These are phyloP conservation scores for Nymphaea thermarum DNA, from an alignment of 164 flowering plant species.

Conservation along the genomic window DNA sequence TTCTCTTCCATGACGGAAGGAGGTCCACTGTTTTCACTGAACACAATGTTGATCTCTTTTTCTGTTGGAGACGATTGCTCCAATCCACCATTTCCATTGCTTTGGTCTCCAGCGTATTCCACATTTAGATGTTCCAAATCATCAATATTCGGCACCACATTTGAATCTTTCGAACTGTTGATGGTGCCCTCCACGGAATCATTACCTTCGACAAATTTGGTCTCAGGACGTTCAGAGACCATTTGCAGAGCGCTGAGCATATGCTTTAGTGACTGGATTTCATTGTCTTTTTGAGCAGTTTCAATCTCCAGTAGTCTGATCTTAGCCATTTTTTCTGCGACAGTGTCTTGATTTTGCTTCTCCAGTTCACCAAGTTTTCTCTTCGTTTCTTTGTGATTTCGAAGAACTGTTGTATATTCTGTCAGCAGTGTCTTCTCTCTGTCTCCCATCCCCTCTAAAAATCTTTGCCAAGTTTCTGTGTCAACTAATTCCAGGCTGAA, in stretches of 20 bases:
- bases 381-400: slow-evolving; percentile 43
- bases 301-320: slow-evolving; percentile 20
- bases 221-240: background rate
- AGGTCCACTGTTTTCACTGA: slow-evolving; percentile 7
- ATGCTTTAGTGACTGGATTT: slow-evolving; percentile 31
- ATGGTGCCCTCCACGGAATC: background rate
- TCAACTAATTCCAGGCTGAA: background rate
- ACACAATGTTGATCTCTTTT: slow-evolving; percentile 11
- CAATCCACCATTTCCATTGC: background rate
- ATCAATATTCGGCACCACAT: background rate
- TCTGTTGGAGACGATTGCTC: background rate
- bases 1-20: slow-evolving; percentile 34
- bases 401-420: slow-evolving; percentile 48
- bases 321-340: slow-evolving; percentile 29
- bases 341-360: slow-evolving; percentile 38
- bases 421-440: slow-evolving; percentile 48
- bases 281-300: slow-evolving; percentile 38
- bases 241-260: slow-evolving; percentile 14
- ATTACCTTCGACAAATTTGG: background rate
- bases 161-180: background rate
- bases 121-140: background rate
- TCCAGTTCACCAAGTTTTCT: slow-evolving; percentile 44
- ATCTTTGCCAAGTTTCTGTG: background rate
- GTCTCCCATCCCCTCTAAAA: slow-evolving; percentile 37
- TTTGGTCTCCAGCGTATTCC: background rate